phyloP scores from a whole-genome alignment of 1,139 yeast species.

The Suhomyces bolitotheri region DNA sequence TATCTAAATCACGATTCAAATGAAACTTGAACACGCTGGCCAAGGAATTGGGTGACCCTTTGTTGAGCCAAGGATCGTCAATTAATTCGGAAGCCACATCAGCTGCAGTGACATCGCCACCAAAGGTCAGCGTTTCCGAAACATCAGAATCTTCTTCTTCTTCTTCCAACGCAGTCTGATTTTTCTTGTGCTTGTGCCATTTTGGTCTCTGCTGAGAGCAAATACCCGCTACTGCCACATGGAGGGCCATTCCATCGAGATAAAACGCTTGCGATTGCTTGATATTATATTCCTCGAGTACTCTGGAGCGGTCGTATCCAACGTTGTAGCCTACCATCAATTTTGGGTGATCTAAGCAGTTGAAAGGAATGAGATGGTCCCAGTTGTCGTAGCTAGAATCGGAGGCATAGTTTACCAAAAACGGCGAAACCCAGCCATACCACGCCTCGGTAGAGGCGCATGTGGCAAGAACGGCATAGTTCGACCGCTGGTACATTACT shows the following conservation, averaged over 20 bases:
- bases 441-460: conserved; percentile 80
- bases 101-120: conserved; percentile 1
- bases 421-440: conserved; percentile 96
- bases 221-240: conserved; percentile 88
- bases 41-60: conserved; percentile 78
- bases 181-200: conserved; percentile 66
- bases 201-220: conserved; percentile 86
- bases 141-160: conserved; percentile 9
- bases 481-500: conserved; percentile 71
- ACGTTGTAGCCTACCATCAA: conserved; percentile 87
- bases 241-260: conserved; percentile 90
- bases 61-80: conserved; percentile 76
- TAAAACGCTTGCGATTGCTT: conserved; percentile 69
- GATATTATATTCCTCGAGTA: conserved; percentile 78
- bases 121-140: background rate
- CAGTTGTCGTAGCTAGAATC: conserved; percentile 42
- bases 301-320: conserved; percentile 86
- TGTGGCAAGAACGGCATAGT: conserved; percentile 78
- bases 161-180: conserved; percentile 21
- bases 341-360: conserved; percentile 48
- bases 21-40: conserved; percentile 81
- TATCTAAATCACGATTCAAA: conserved; percentile 69
- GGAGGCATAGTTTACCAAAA: conserved; percentile 47
- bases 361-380: conserved; percentile 76
- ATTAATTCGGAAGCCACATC: conserved; percentile 27